Conservation (phyloP, 73 alveolate genomes). For the Tetrahymena elliotti region DNA sequence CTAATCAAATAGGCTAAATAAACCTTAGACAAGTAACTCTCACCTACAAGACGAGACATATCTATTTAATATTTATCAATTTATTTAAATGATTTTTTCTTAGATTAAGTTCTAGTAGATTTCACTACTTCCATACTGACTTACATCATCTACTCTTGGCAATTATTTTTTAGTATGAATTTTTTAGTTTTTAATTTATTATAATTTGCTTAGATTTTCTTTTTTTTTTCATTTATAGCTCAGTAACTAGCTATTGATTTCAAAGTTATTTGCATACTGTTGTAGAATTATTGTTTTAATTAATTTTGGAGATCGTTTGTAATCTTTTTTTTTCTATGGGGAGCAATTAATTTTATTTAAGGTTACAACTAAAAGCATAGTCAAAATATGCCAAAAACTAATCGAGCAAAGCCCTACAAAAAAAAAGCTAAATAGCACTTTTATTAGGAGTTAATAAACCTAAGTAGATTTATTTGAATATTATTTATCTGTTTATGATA, state of each 20-base stretch:
- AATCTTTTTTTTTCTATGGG: background rate
- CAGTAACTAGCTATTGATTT: background rate
- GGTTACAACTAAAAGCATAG: too few species aligned
- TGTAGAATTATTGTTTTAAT: background rate
- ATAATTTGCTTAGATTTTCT: background rate
- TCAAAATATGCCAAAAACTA: too few species aligned
- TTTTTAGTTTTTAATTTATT: too few species aligned
- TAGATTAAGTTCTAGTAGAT: background rate
- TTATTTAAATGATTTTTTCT: background rate
- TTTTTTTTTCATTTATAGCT: background rate
- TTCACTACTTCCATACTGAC: background rate
- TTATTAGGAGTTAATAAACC: too few species aligned
- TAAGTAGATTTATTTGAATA: too few species aligned
- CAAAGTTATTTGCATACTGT: background rate
- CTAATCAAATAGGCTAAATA: background rate
- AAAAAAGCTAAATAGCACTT: too few species aligned
- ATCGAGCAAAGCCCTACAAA: too few species aligned
- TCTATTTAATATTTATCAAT: background rate
- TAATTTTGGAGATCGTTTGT: too few species aligned
- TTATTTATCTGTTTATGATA: too few species aligned
- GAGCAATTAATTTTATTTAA: background rate
- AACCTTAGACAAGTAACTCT: background rate
- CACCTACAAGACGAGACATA: background rate
- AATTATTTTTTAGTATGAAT: background rate
- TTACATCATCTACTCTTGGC: background rate